Evolutionary conservation across 2,329 filamentous ascomycete genomes (phyloP).

Genomic region (Xylariaceae sp.): DNA sequence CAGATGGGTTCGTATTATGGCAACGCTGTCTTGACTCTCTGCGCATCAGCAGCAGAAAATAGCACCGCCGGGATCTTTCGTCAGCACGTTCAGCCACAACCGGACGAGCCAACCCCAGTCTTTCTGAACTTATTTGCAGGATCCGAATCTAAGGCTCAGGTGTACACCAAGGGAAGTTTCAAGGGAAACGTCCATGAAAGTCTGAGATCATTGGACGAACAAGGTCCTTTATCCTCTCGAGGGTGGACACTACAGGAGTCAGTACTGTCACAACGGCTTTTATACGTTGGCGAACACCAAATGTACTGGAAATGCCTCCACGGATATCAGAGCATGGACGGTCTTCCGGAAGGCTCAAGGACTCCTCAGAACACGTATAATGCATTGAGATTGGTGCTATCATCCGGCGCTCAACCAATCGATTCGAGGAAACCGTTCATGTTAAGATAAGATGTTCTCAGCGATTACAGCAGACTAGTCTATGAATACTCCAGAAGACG

Average conservation of each 20-base stretch:
- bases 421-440: neutral
- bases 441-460: neutral
- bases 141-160: neutral
- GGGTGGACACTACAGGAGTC: slow-evolving; percentile 9
- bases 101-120: neutral
- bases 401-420: neutral
- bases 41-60: neutral
- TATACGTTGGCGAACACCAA: slow-evolving; percentile 2
- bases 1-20: slow-evolving; percentile 3
- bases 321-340: slow-evolving; percentile 1
- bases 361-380: neutral
- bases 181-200: neutral
- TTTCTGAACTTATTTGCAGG: neutral
- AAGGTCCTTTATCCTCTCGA: neutral
- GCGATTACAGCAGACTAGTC: neutral
- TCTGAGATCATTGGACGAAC: neutral
- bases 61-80: slow-evolving; percentile 4
- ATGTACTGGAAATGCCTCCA: slow-evolving; percentile 7
- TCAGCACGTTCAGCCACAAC: neutral
- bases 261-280: slow-evolving; percentile 1
- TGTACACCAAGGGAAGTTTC: neutral
- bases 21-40: slow-evolving; percentile 3
- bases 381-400: neutral
- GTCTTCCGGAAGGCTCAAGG: neutral
- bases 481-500: neutral